Evolutionary conservation across 148 eudicot genomes (phyloP).

Genomic region (Arbutus unedo): DNA sequence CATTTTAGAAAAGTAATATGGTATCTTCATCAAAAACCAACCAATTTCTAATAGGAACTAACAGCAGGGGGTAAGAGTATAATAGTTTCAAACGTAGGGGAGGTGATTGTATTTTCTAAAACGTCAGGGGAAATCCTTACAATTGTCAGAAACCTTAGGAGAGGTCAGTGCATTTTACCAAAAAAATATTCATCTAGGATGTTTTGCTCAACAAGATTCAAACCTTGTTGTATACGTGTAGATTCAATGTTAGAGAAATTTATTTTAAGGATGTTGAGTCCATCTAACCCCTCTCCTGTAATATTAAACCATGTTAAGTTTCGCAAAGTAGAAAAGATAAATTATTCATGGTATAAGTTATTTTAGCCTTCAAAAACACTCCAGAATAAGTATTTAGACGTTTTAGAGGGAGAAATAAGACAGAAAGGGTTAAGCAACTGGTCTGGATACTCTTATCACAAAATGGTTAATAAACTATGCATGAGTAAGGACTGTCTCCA

Average conservation of each 20-base stretch:
- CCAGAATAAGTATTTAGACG: background rate
- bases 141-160: too few relatives aligned
- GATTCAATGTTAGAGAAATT: background rate
- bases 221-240: background rate
- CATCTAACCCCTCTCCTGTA: background rate
- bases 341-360: background rate
- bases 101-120: too few relatives aligned
- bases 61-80: too few relatives aligned
- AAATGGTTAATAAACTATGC: background rate
- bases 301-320: background rate
- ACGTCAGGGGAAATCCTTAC: too few relatives aligned
- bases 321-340: background rate
- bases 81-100: too few relatives aligned
- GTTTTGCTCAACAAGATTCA: background rate
- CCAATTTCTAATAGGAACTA: too few relatives aligned
- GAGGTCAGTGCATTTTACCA: too few relatives aligned
- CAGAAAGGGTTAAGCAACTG: background rate
- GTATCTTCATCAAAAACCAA: too few relatives aligned
- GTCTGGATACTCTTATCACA: background rate
- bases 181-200: too few relatives aligned
- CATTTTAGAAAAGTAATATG: too few relatives aligned
- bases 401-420: background rate
- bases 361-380: background rate
- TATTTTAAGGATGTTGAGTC: background rate
- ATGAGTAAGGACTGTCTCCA: too few relatives aligned